Evolutionary conservation across 139 green algal genomes (phyloP).

Genomic region (Eudorina sp.): DNA sequence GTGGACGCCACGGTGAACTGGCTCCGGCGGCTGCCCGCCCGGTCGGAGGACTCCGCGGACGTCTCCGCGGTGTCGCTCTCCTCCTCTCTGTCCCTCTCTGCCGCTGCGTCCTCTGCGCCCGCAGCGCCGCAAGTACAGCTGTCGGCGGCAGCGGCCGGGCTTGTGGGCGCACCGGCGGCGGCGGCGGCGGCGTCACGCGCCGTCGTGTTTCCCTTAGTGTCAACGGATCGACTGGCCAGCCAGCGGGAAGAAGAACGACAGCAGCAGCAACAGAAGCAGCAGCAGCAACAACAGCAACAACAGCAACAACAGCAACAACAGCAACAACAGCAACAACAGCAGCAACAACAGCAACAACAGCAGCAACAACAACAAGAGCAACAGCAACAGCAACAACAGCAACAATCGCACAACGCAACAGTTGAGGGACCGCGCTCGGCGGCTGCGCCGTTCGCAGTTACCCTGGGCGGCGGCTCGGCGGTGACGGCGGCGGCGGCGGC

Average conservation of each 20-base stretch:
- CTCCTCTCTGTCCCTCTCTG: background rate
- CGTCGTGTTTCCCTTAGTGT: background rate
- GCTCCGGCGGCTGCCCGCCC: background rate
- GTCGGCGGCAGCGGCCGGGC: background rate
- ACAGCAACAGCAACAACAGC: background rate
- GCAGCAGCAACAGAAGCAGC: constrained; percentile 5
- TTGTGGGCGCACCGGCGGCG: background rate
- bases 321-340: background rate
- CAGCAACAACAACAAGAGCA: background rate
- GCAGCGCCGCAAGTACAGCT: background rate
- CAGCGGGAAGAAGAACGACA: background rate
- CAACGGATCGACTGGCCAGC: background rate
- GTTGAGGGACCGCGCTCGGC: too few relatives aligned
- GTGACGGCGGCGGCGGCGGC: too few relatives aligned
- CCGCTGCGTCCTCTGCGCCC: background rate
- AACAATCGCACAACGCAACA: too few relatives aligned
- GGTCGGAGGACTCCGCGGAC: background rate
- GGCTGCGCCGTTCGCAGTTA: too few relatives aligned
- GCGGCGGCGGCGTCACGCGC: background rate
- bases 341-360: background rate
- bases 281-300: background rate
- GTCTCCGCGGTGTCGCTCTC: background rate
- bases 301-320: background rate
- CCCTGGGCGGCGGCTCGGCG: too few relatives aligned
- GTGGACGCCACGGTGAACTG: background rate